These are phyloP conservation scores for Tulasnella sp. DNA, from an alignment of 768 basidiomycete genomes.

Conservation along the genomic window DNA sequence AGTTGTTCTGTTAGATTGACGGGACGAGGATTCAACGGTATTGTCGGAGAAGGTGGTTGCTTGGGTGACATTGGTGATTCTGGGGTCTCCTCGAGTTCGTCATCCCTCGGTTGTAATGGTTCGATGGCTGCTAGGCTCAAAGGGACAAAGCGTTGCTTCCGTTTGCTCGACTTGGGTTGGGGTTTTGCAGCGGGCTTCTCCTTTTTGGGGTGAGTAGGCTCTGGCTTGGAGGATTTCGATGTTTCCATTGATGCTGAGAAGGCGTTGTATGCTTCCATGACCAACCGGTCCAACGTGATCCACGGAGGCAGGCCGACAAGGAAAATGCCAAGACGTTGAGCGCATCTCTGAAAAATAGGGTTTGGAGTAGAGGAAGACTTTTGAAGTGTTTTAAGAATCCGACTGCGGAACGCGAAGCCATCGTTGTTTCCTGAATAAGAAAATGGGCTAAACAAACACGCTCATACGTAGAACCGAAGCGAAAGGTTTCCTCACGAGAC, in stretches of 20 bases:
- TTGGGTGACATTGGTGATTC: background rate
- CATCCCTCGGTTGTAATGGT: background rate
- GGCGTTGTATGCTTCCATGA: background rate
- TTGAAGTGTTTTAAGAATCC: background rate
- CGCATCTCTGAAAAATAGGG: background rate
- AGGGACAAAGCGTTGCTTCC: background rate
- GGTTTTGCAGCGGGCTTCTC: background rate
- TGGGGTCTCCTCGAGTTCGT: background rate
- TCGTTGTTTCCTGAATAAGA: background rate
- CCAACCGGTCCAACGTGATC: background rate
- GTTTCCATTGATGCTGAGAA: background rate
- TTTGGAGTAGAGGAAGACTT: background rate
- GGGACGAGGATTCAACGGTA: background rate
- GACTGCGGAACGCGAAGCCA: background rate
- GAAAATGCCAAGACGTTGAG: background rate
- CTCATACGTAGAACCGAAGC: background rate
- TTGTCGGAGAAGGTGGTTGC: background rate
- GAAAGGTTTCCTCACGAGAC: background rate
- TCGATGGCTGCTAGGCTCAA: background rate
- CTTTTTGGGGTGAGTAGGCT: background rate
- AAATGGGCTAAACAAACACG: background rate
- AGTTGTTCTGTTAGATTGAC: background rate
- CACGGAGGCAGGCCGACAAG: background rate
- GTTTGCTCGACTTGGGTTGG: background rate
- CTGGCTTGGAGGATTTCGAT: background rate